Evolutionary conservation across 371 early-diverging fungal species (phyloP), one percentile per base, ranked within the genome.

Genomic region (Mucor velutinosus): DNA sequence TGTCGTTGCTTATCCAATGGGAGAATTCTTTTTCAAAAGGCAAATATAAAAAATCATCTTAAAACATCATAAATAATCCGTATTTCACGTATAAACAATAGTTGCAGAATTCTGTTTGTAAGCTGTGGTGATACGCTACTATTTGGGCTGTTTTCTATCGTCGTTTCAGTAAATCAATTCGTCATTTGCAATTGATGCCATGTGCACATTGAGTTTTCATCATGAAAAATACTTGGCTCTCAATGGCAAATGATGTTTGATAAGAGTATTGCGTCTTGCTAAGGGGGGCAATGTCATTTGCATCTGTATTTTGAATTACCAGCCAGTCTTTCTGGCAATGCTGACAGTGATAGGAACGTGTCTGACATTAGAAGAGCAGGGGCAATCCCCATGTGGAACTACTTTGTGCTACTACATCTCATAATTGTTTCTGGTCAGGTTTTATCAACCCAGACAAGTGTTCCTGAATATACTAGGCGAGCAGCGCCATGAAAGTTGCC

Each of bases 1-100:
- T 57, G 21, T 33, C 6, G 30, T 32, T 57, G 21, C 29, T 23
- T 49, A 33, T 62, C 62, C 62, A 62, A 62, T 62, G 62, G 62
- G 62, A 62, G 62, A 62, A 49, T 62, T 62, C 49, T 45, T 62
- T n/a, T 47, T 7, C 3, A 8, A 4, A 57, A 32, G 33, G 30
- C 33, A 32, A 30, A 57, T 57, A 57, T 32, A 32, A 17, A 32
- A 29, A 51, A 19, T 7, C 21, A 23, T 23, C 17, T 8, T 14
- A 19, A 47, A 47, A 4, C 25, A 29, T 15, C 27, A 21, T 21
- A 53, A 53, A 25, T 25, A 10, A 53, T 55, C 55, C 55, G 55
- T 3, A 27, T 41, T 41, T 14, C 14, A 37, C 14, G 37, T 27
- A 51, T 23, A 53, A 53, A 29, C 11, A 27, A 27, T 35, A 6